Base-by-base conservation (phyloP, 169 alveolate genomes). In the Plasmodium vinckei region DNA sequence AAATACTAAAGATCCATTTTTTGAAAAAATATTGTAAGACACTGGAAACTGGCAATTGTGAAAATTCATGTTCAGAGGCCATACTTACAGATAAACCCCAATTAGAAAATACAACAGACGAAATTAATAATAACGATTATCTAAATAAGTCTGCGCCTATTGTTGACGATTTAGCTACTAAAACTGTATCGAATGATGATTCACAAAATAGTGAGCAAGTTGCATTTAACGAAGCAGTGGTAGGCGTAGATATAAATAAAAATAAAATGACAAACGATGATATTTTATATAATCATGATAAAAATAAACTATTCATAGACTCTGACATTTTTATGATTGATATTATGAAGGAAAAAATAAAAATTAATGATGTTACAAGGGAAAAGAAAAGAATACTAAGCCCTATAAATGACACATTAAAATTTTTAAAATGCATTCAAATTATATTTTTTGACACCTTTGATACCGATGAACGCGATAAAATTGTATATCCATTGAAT, bases 321-420 rank as follows among this genome's bases (percentile, higher is more conserved):
- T 15, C 42, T n/a, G 56, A 79, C 47, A 79, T 79, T 53, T 79
- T 79, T 60, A 79, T 79, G 89, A 67, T 79, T 54, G 79, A 64
- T 10, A 67, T 79, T 23, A 15, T 56, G 19, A 79, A 79, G 49
- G 84, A 67, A 19, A 79, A 64, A 54, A 9, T 67, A n/a, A 79
- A 67, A 65, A 65, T 33, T 23, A 79, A 67, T 46, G 21, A 67
- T n/a, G 46, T 64, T 12, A n/a, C 25, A 47, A 79, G 53, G 39
- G 79, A 54, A 47, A 47, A 53, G 19, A 79, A 69, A 23, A 51
- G 44, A 25, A 61, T 79, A 33, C 1, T 79, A 19, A 79, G 69
- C 61, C 89, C 89, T 1, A 59, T 79, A 47, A 79, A 79, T 59
- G 27, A 64, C 54, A n/a, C 59, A 7, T 79, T 65, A 15, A 64